Conservation (phyloP, 768 basidiomycete genomes). For the Lactarius deliciosus region DNA sequence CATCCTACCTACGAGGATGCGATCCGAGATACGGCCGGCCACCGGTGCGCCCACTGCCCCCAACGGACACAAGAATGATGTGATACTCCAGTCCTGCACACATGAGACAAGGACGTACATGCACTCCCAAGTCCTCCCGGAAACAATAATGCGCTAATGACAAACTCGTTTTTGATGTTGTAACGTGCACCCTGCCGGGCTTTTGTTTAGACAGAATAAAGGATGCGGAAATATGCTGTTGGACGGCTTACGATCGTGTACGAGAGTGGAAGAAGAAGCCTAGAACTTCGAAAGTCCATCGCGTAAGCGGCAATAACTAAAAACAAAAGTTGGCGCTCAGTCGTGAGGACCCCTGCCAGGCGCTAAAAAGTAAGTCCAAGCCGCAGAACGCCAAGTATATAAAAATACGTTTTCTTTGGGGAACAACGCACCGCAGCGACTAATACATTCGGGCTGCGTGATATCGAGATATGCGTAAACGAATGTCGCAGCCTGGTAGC, state of each 20-base stretch:
- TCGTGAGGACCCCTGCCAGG: slow-evolving; percentile 39
- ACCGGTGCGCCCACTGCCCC: slow-evolving; percentile 56
- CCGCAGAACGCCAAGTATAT: not conserved
- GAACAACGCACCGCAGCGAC: slow-evolving; percentile 47
- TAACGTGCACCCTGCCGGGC: slow-evolving; percentile 53
- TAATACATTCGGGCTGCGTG: slow-evolving; percentile 58
- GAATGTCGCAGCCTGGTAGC: slow-evolving; percentile 49
- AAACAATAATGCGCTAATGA: slow-evolving; percentile 60
- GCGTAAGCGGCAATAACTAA: not conserved
- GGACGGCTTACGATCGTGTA: slow-evolving; percentile 57
- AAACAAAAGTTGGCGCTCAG: slow-evolving; percentile 38
- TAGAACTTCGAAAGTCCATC: slow-evolving; percentile 18
- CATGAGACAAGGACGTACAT: slow-evolving; percentile 39
- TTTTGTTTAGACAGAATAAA: slow-evolving; percentile 1
- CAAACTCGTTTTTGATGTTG: slow-evolving; percentile 52
- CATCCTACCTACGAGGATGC: slow-evolving; percentile 44
- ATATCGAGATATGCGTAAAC: slow-evolving; percentile 47
- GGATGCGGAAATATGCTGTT: not conserved
- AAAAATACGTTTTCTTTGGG: not conserved
- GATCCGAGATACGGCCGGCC: slow-evolving; percentile 60
- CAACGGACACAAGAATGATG: not conserved
- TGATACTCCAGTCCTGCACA: not conserved
- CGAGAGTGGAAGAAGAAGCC: slow-evolving; percentile 58
- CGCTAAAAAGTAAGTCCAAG: slow-evolving; percentile 39
- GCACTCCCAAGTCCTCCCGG: slow-evolving; percentile 61